Conservation (phyloP, 2,329 filamentous ascomycete genomes). For the Phyllosticta ampelicida region DNA sequence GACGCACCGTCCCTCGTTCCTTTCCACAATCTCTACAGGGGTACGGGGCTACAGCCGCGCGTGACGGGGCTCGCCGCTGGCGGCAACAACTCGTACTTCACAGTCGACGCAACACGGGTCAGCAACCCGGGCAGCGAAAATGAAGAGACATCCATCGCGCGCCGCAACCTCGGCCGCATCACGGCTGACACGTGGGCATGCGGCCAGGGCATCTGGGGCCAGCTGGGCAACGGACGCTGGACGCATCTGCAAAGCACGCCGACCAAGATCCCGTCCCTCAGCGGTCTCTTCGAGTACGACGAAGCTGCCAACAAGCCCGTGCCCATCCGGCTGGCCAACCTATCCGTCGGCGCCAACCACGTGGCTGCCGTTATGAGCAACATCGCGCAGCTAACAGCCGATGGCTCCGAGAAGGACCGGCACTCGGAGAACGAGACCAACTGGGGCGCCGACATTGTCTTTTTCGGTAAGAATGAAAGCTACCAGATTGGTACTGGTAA, state of each 20-base stretch:
- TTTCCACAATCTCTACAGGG: constrained; percentile 60
- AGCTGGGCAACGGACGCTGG: constrained; percentile 78
- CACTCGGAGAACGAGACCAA: constrained; percentile 59
- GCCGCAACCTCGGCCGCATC: constrained; percentile 41
- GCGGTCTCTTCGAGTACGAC: constrained; percentile 77
- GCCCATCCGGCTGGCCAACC: constrained; percentile 64
- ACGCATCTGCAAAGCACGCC: constrained; percentile 72
- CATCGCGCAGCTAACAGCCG: constrained; percentile 54
- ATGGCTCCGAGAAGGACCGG: constrained; percentile 17
- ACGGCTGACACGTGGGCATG: constrained; percentile 77
- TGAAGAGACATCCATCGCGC: constrained; percentile 10
- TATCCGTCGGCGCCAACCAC: constrained; percentile 73
- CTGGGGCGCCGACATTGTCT: constrained; percentile 80
- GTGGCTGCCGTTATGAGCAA: constrained; percentile 76
- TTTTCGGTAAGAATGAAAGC: constrained; percentile 91
- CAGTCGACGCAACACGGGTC: constrained; percentile 62
- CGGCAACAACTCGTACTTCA: constrained; percentile 78
- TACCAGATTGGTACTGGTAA: constrained; percentile 90
- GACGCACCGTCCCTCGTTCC: constrained; percentile 63
- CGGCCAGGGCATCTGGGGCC: constrained; percentile 75
- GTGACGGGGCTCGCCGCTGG: constrained; percentile 77
- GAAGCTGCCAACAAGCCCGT: constrained; percentile 56
- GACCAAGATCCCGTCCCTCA: constrained; percentile 71
- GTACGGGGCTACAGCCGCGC: constrained; percentile 49
- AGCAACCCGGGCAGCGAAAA: constrained; percentile 31